Evolutionary conservation across 352 stramenopile species (phyloP), one percentile per base, ranked within the genome.

Genomic region (Pythium dissotocum): DNA sequence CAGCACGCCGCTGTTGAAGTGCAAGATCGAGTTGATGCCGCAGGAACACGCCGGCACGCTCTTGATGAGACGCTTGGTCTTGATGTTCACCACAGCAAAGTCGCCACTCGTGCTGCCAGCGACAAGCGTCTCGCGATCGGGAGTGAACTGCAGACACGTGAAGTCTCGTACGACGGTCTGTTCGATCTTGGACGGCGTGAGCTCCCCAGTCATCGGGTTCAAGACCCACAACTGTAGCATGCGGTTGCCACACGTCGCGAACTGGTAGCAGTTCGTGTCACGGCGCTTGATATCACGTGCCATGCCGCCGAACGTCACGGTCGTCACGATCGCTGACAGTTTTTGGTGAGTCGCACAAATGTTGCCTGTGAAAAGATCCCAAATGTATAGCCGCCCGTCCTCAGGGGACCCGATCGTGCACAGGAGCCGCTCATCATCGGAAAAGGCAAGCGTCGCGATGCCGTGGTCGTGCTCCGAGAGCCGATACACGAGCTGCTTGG

Each of bases 391-490:
- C 18, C 90, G 86, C 1, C 82, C 82, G 69, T 98, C 93, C 30
- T 95, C 83, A 1, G 77, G 76, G 7, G 73, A 61, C 12, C 93
- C 93, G 49, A 95, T 81, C 0, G 86, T 89, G 63, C 82, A 93
- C 6, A 98, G 70, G 36, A 98, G 71, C 33, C 86, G 80, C 63
- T 95, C 94, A 71, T 98, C 94, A 63, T 98, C 81, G 6, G 89
- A 97, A 65, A 98, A 98, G 13, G 82, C 80, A 6, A 98, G 66
- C 10, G 80, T 79, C 36, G 86, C 79, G 54, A 98, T 83, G n/a
- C 89, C 93, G 63, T 80, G 69, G 71, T 98, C 94, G 78, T 98
- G 93, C 67, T 98, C 94, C 2, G 79, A 85, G 21, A 98, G 75
- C 12, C 93, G 73, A 53, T 96, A 97, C 6, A 93, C 66, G 14